These are phyloP conservation scores for Auricularia cornea DNA, from an alignment of 768 basidiomycete species.

Conservation along the genomic window DNA sequence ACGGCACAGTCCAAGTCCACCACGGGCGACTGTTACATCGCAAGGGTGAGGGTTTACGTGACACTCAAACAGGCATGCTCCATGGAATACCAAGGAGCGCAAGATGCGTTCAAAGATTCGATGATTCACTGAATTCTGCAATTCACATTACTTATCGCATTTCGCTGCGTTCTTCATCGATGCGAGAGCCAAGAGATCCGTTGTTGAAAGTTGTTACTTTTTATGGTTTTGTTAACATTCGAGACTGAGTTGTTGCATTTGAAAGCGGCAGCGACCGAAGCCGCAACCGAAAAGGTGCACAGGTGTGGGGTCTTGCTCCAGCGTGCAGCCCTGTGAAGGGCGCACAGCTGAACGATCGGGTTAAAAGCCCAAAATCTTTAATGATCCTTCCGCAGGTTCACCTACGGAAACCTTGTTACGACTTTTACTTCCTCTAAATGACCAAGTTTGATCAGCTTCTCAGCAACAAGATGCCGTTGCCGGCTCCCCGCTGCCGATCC, in stretches of 20 bases:
- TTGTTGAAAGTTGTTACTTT: slow-evolving; percentile 42
- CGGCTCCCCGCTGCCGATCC: slow-evolving; percentile 62
- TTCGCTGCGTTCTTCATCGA: slow-evolving; percentile 76
- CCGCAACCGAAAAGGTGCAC: slow-evolving; percentile 29
- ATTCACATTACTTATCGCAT: too few relatives aligned
- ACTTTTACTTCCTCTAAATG: slow-evolving; percentile 82
- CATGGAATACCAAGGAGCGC: too few relatives aligned
- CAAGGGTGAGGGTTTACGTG: too few relatives aligned
- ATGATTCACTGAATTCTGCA: too few relatives aligned
- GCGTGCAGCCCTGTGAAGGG: slow-evolving; percentile 25
- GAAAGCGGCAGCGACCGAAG: slow-evolving; percentile 19
- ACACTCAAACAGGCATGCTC: too few relatives aligned
- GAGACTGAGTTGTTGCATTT: background rate
- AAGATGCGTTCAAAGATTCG: too few relatives aligned
- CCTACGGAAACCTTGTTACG: slow-evolving; percentile 76
- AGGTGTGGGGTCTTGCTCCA: slow-evolving; percentile 36
- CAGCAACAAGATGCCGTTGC: slow-evolving; percentile 41
- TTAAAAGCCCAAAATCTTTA: slow-evolving; percentile 28
- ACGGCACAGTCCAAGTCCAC: slow-evolving; percentile 13
- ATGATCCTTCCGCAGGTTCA: slow-evolving; percentile 79
- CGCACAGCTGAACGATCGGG: background rate
- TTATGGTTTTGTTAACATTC: slow-evolving; percentile 16
- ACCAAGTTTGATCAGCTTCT: slow-evolving; percentile 71
- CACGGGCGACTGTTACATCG: too few relatives aligned
- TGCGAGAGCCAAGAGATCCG: slow-evolving; percentile 72